Conservation (phyloP, 2,329 filamentous ascomycete species). For the Pseudogymnoascus pannorum region DNA sequence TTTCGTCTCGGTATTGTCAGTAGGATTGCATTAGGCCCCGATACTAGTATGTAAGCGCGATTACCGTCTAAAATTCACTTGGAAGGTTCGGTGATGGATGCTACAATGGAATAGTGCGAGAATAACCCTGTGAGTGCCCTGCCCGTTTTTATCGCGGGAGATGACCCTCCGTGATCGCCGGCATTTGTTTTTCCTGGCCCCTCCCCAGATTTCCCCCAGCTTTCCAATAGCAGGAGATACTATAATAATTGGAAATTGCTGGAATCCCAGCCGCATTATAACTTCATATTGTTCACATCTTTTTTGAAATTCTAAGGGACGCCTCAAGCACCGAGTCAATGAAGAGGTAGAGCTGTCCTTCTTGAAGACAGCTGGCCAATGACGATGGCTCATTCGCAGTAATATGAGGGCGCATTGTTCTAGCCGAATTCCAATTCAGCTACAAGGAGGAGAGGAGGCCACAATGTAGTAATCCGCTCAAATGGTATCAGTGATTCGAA, state of each 20-base stretch:
- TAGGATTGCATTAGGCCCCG: neutral
- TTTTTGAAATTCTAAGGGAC: neutral
- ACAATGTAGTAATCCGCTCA: neutral
- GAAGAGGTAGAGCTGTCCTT: neutral
- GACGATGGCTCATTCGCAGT: neutral
- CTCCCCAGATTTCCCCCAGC: too few species aligned
- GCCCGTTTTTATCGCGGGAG: neutral
- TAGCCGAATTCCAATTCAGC: neutral
- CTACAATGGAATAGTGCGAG: neutral
- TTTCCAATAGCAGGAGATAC: neutral
- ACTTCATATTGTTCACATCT: neutral
- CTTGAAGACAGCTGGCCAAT: neutral
- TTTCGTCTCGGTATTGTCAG: neutral
- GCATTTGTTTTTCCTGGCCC: neutral
- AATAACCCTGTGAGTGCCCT: neutral
- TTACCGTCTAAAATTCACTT: neutral
- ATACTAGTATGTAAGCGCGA: neutral
- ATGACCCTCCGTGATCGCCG: neutral
- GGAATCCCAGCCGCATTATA: neutral
- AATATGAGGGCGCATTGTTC: neutral
- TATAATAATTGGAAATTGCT: too few species aligned
- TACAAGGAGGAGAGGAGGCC: neutral
- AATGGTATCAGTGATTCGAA: neutral
- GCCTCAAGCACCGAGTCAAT: neutral
- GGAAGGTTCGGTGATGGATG: neutral